A percentile compares a stretch with the other conserved stretches of the same genome.
Conservation (phyloP, 352 stramenopile species). For the Phytophthora agathidicida region DNA sequence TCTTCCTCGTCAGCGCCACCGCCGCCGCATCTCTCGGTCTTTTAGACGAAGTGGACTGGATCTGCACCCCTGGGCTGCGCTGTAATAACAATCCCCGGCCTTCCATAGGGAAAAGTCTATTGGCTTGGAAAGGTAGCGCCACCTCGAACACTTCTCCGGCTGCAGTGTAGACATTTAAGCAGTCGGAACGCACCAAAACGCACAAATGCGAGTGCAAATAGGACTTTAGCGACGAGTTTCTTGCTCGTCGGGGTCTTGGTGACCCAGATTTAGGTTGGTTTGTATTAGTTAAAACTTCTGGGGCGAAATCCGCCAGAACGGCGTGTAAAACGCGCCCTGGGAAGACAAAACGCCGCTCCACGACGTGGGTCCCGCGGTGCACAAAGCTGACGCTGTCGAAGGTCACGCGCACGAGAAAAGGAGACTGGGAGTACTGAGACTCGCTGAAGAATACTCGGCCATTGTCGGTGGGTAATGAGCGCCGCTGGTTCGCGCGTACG, state of each 20-base stretch:
- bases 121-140: constrained; percentile 75
- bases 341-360: constrained; percentile 71
- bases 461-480: background rate
- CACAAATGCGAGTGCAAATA: constrained; percentile 50
- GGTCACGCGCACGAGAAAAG: constrained; percentile 47
- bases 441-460: constrained; percentile 40
- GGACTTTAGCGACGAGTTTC: constrained; percentile 13
- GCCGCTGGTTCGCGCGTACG: constrained; percentile 27
- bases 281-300: constrained; percentile 3
- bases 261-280: background rate
- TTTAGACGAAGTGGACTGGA: constrained; percentile 36
- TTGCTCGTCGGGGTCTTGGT: background rate
- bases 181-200: constrained; percentile 71
- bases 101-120: constrained; percentile 54
- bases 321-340: constrained; percentile 61
- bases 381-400: constrained; percentile 63
- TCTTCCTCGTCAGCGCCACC: constrained; percentile 31
- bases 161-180: constrained; percentile 68
- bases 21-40: constrained; percentile 32
- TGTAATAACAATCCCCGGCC: constrained; percentile 63
- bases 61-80: constrained; percentile 42
- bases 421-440: constrained; percentile 28
- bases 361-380: constrained; percentile 53
- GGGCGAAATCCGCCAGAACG: constrained; percentile 52
- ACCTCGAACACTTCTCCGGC: constrained; percentile 75